A percentile compares a stretch with the other conserved stretches of the same genome.
Evolutionary conservation across 371 early-diverging fungal genomes (phyloP).

Genomic region (Coemansia sp.): DNA sequence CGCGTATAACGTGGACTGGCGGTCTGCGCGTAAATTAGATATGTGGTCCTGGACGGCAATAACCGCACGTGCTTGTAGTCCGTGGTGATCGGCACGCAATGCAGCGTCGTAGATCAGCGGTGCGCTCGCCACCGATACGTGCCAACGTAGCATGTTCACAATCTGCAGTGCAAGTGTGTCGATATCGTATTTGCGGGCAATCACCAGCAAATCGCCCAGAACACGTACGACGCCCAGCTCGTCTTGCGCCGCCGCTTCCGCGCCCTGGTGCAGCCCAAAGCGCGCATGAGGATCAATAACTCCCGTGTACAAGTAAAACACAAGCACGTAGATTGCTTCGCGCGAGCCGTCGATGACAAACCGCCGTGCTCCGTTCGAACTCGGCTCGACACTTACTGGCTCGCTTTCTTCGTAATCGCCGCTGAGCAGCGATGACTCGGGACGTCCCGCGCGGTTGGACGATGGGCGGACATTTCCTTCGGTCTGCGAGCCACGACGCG

Average conservation of each 20-base stretch:
- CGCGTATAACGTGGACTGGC: conserved; percentile 54
- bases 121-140: conserved; percentile 65
- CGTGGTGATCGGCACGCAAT: conserved; percentile 51
- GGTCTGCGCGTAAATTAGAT: conserved; percentile 51
- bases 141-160: conserved; percentile 68
- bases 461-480: conserved; percentile 2
- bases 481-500: conserved; percentile 9
- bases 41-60: conserved; percentile 55
- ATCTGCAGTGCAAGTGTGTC: conserved; percentile 60
- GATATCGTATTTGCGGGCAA: conserved; percentile 65
- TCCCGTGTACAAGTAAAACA: conserved; percentile 74
- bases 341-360: conserved; percentile 64
- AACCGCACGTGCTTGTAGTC: conserved; percentile 53
- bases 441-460: conserved; percentile 9
- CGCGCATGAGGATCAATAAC: conserved; percentile 61
- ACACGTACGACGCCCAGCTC: conserved; percentile 59
- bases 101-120: conserved; percentile 61
- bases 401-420: conserved; percentile 17
- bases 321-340: conserved; percentile 64
- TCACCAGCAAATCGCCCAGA: conserved; percentile 63
- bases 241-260: conserved; percentile 47
- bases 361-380: conserved; percentile 44
- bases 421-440: conserved; percentile 47
- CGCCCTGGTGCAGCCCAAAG: conserved; percentile 35
- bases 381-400: not conserved